phyloP scores from a whole-genome alignment of 2,329 filamentous ascomycete species.

The Botryotinia convoluta region DNA sequence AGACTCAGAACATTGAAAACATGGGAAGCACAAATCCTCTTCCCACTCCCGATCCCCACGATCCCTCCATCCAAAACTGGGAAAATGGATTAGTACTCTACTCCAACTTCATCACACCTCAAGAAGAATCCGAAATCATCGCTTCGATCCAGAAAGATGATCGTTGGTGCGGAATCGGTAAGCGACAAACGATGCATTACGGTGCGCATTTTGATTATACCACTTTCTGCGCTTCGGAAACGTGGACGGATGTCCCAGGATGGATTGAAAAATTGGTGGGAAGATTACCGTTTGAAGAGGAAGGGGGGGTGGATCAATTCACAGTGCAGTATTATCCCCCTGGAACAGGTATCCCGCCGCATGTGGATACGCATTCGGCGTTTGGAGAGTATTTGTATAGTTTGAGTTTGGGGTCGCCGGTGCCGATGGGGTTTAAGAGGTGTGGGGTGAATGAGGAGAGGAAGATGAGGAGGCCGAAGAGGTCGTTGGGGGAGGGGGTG shows the following conservation, averaged over 20 bases:
- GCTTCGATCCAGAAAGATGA: not conserved
- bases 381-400: slow-evolving; percentile 41
- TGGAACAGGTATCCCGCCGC: slow-evolving; percentile 58
- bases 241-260: not conserved
- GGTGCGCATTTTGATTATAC: slow-evolving; percentile 16
- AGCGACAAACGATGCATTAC: slow-evolving; percentile 4
- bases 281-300: not conserved
- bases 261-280: not conserved
- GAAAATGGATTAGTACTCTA: slow-evolving; percentile 7
- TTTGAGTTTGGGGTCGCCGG: not conserved
- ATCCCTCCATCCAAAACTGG: not conserved
- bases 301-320: slow-evolving; percentile 50
- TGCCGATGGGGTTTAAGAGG: not conserved
- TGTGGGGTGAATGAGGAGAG: slow-evolving; percentile 9
- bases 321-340: slow-evolving; percentile 60
- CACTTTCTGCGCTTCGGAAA: not conserved
- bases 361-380: slow-evolving; percentile 56
- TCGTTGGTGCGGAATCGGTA: slow-evolving; percentile 1
- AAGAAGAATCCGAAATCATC: slow-evolving; percentile 7
- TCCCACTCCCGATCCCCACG: not conserved
- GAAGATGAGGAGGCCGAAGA: slow-evolving; percentile 11
- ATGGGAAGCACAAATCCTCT: not conserved
- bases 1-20: not conserved
- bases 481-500: not conserved
- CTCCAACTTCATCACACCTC: not conserved